Conservation (phyloP, 257 asterid species). For the Nicotiana paniculata region DNA sequence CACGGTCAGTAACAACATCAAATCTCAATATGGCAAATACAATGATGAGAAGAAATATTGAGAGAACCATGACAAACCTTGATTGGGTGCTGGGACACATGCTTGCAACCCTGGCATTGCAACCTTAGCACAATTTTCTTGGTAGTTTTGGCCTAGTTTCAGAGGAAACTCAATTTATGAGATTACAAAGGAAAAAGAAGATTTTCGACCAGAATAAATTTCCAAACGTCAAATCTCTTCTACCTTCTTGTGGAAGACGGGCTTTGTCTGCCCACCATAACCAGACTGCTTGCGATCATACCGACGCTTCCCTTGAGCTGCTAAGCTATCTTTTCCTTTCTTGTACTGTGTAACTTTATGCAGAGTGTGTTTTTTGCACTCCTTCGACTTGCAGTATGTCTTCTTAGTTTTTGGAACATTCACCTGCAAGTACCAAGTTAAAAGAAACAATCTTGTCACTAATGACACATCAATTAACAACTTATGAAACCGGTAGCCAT, state of each 20-base stretch:
- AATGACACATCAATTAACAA: not conserved
- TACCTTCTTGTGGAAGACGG: constrained; percentile 10
- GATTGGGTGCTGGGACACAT: constrained; percentile 9
- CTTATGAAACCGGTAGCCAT: not conserved
- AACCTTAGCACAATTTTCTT: constrained; percentile 10
- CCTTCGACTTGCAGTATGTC: constrained; percentile 6
- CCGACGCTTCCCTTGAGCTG: constrained; percentile 9
- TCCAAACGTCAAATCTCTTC: not conserved
- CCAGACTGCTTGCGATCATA: constrained; percentile 11
- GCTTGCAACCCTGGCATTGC: constrained; percentile 7
- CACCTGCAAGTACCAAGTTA: constrained; percentile 19
- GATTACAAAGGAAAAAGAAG: not conserved
- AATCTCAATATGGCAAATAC: too few species aligned
- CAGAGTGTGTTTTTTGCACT: constrained; percentile 3
- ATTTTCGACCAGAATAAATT: not conserved
- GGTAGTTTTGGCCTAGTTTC: constrained; percentile 4
- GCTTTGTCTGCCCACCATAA: constrained; percentile 5
- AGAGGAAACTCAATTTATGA: not conserved
- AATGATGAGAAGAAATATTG: too few species aligned
- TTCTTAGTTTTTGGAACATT: constrained; percentile 6
- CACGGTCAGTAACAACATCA: too few species aligned
- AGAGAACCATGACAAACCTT: not conserved
- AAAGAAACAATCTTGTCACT: not conserved
- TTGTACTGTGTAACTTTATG: constrained; percentile 3
- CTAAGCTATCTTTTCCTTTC: constrained; percentile 7